Base-by-base conservation (phyloP, 2,329 filamentous ascomycete genomes). In the Didymella exigua region DNA sequence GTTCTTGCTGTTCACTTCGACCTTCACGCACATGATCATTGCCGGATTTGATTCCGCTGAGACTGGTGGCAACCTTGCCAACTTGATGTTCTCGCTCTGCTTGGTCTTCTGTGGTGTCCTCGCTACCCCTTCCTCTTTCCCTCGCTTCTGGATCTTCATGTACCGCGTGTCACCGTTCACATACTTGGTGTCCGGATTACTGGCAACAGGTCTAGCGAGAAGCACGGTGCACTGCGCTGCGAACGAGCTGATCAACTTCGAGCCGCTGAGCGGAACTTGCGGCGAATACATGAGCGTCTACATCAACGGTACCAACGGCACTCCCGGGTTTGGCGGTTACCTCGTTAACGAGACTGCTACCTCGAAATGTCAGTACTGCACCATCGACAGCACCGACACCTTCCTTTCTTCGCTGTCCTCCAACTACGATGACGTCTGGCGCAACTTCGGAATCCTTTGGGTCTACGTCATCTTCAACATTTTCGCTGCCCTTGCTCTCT, bases 1-100 rank as follows among this genome's bases (percentile, higher is more conserved):
- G 59, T 96, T 96, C 82, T 81, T 93, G 61, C 76, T 96, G 49
- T 93, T 93, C 76, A 87, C 89, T 0, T 90, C 85, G 10, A 95
- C 91, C 4, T 96, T 96, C 71, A 87, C 89, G 8, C 84, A 89
- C 58, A 85, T 93, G 77, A 79, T 91, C 62, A 91, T 95, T 63
- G 86, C 90, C 1, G 88, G 86, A 14, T 84, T 93, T 54, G 87
- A 90, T 51, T 85, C 85, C 24, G 89, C 90, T 16, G 89, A 93
- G 74, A 87, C 84, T 0, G 90, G 86, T 53, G 89, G 86, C 47
- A 91, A 91, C 74, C 79, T 95, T 58, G 89, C 89, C 65, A 90
- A 91, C 59, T 72, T 93, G 54, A 77, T 89, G 65, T 93, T 93
- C 78, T 86, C 83, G 30, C 79, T 93, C 49, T 86, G 82, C 56